Conservation (phyloP, 306 rosid genomes). For the Lupinus albus region DNA sequence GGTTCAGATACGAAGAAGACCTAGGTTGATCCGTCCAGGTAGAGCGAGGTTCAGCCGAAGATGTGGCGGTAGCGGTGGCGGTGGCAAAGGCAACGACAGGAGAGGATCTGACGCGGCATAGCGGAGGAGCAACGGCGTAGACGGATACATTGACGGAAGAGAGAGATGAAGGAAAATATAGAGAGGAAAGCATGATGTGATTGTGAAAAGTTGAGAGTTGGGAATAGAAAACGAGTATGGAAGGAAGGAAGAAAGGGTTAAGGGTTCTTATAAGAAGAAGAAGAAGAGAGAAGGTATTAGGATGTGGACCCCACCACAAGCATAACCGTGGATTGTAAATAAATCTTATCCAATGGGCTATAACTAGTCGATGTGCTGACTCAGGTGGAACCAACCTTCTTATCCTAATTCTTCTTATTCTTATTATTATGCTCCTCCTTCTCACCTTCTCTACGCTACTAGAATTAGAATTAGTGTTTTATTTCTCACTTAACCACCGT, state of each 20-base stretch:
- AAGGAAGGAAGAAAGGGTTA: background rate
- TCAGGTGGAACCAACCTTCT: too few species aligned
- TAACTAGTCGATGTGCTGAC: too few species aligned
- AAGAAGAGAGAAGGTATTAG: too few species aligned
- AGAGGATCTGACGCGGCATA: slow-evolving; percentile 20
- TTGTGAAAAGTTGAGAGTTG: slow-evolving; percentile 3
- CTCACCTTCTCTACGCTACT: too few species aligned
- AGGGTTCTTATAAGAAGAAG: slow-evolving; percentile 35
- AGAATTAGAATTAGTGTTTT: too few species aligned
- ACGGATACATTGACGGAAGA: background rate
- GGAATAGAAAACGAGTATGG: background rate
- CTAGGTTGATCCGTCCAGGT: slow-evolving; percentile 47
- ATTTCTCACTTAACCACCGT: too few species aligned
- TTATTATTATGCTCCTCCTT: too few species aligned
- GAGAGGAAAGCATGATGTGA: slow-evolving; percentile 35
- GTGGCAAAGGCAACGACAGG: slow-evolving; percentile 44
- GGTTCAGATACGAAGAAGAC: slow-evolving; percentile 49
- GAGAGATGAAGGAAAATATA: slow-evolving; percentile 9
- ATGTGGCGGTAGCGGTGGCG: slow-evolving; percentile 37
- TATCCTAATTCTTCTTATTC: too few species aligned
- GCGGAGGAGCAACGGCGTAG: slow-evolving; percentile 6
- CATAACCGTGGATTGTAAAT: too few species aligned
- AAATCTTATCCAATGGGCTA: too few species aligned
- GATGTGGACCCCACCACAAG: too few species aligned
- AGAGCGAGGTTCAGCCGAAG: slow-evolving; percentile 50